Conservation (phyloP, 768 basidiomycete species). For the Amanita fuliginea region DNA sequence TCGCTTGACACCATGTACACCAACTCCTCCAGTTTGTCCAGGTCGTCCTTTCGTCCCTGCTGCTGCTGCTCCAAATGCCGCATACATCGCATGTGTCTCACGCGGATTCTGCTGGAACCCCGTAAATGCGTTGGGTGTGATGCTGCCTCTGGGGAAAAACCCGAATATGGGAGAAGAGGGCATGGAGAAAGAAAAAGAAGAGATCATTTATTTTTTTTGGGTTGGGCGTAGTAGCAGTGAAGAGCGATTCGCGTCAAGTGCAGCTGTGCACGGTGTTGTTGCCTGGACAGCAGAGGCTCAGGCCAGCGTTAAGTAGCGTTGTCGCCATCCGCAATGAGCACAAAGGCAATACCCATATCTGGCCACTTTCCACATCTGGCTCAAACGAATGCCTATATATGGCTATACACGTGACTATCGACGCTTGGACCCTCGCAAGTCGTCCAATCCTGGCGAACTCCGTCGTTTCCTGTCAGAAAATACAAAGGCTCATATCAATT, state of each 20-base stretch:
- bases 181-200: constrained; percentile 20
- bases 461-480: constrained; percentile 48
- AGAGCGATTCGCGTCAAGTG: neutral
- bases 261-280: neutral
- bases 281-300: neutral
- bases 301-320: neutral
- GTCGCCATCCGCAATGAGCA: neutral
- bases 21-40: neutral
- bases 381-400: neutral
- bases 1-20: neutral
- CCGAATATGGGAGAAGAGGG: constrained; percentile 47
- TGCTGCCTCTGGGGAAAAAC: constrained; percentile 46
- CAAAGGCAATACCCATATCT: constrained; percentile 1
- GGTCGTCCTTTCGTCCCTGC: neutral
- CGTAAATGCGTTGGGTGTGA: constrained; percentile 48
- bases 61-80: constrained; percentile 25
- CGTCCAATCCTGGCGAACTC: constrained; percentile 62
- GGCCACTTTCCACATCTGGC: neutral
- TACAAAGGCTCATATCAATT: constrained; percentile 2
- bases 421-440: constrained; percentile 57
- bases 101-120: constrained; percentile 51
- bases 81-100: constrained; percentile 47
- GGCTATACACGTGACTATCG: constrained; percentile 25
- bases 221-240: neutral
- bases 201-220: too few relatives aligned